Evolutionary conservation across 2,329 filamentous ascomycete genomes (phyloP).

Genomic region (Fusarium floridanum): DNA sequence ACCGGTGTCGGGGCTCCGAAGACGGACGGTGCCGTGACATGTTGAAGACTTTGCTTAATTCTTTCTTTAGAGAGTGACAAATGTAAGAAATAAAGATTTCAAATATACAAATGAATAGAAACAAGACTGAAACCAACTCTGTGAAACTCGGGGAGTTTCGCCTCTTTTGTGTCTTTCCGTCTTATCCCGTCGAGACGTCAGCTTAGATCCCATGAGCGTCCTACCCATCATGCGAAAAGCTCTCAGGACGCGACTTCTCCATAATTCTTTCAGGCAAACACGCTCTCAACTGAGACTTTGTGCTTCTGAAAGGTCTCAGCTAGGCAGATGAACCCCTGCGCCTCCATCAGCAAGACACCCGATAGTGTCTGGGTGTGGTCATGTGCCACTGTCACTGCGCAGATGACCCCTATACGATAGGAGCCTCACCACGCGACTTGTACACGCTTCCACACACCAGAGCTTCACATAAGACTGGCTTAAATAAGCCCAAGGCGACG

Average conservation of each 20-base stretch:
- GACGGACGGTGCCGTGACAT: constrained; percentile 39
- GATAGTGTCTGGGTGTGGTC: constrained; percentile 32
- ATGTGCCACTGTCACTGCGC: constrained; percentile 36
- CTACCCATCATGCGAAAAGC: constrained; percentile 39
- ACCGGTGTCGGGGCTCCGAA: constrained; percentile 35
- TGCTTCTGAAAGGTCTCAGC: constrained; percentile 12
- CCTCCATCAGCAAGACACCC: constrained; percentile 31
- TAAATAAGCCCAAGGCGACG: not conserved
- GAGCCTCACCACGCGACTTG: constrained; percentile 37
- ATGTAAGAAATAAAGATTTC: not conserved
- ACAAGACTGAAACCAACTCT: not conserved
- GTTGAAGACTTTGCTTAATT: not conserved
- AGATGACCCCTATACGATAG: constrained; percentile 36
- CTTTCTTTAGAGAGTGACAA: not conserved
- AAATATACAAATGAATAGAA: not conserved
- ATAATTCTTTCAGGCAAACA: constrained; percentile 9
- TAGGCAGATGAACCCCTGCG: constrained; percentile 42
- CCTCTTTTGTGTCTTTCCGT: constrained; percentile 32
- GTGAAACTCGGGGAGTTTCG: constrained; percentile 8
- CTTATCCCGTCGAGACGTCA: constrained; percentile 8
- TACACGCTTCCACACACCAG: not conserved
- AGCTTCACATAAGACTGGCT: not conserved
- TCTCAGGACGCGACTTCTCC: constrained; percentile 19
- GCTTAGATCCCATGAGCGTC: constrained; percentile 37
- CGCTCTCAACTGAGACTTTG: constrained; percentile 9